Base-by-base conservation (phyloP, 1,139 yeast species). In the Saccharomyces uvarum region DNA sequence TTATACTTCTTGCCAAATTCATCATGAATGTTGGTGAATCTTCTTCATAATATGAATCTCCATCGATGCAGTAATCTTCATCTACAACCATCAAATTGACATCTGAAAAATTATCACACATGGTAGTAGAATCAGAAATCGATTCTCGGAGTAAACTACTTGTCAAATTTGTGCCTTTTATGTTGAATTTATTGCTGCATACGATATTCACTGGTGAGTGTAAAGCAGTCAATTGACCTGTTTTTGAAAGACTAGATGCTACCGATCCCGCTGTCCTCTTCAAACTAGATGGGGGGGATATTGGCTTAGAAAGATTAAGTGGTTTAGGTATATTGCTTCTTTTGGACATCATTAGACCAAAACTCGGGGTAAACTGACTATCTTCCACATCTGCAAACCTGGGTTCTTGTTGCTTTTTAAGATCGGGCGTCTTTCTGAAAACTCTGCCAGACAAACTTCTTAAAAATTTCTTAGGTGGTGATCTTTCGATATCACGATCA, bases 391-490 rank as follows among this genome's bases (percentile, higher is more conserved):
- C 11, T 11, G 33, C 49, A 21, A 53, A 48, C 2, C 28, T 48
- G 2, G 52, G 28, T 4, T 3, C 21, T 14, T 50, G 51, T 24
- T 48, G 32, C 7, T 31, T 24, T 24, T 54, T 57, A 49, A 55
- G 28, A 29, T 60, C 59, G 7, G 57, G 53, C 8, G 61, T 49
- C 33, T 58, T 62, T 38, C 59, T 58, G 33, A 64, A 61, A 2
- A 63, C 61, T 31, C 58, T 65, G 4, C 66, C 66, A 4, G 70
- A 63, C 2, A 67, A 48, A 31, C 64, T 58, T 51, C 60, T 64
- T 5, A 66, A 51, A 28, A 65, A 56, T 51, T 67, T 66, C 2
- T 60, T 53, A 2, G 63, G 58, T 1, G 60, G 58, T 4, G 59
- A 51, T 19, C 50, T 56, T 28, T 54, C 54, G 38, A 53, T 41